phyloP scores from a whole-genome alignment of 1,139 yeast species.

The Protomyces pachydermus region DNA sequence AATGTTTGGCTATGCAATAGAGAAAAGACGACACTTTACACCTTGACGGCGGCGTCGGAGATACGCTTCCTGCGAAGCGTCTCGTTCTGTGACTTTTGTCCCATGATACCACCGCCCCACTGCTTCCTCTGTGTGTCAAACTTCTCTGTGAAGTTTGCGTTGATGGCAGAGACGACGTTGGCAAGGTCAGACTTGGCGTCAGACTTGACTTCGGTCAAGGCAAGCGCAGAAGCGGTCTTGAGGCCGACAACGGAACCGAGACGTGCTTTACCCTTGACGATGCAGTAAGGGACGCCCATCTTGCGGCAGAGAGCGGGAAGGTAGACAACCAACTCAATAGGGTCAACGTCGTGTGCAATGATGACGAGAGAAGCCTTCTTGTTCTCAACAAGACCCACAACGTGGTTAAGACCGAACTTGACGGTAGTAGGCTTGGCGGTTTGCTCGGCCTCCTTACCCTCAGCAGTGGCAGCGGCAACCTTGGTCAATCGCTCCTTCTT shows the following conservation, averaged over 20 bases:
- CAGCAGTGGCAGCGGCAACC: constrained; percentile 98
- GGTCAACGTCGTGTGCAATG: constrained; percentile 98
- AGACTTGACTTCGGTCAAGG: constrained; percentile 86
- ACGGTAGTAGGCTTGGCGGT: constrained; percentile 93
- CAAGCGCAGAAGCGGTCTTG: constrained; percentile 95
- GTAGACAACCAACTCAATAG: constrained; percentile 92
- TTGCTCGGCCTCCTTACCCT: constrained; percentile 91
- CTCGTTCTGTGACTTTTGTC: constrained; percentile 62
- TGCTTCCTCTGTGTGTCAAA: constrained; percentile 94
- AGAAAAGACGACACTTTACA: background rate
- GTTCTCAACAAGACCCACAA: constrained; percentile 92
- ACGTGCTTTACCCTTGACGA: constrained; percentile 98
- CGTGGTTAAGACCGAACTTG: constrained; percentile 89
- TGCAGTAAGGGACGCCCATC: constrained; percentile 99
- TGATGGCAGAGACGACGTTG: constrained; percentile 83
- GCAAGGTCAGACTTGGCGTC: constrained; percentile 95
- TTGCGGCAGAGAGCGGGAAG: constrained; percentile 97
- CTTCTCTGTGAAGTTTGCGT: constrained; percentile 86
- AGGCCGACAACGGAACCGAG: constrained; percentile 95
- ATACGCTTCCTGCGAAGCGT: constrained; percentile 22
- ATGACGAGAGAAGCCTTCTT: constrained; percentile 95
- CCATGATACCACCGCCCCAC: constrained; percentile 99
- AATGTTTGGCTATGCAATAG: background rate
- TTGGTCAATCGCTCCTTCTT: constrained; percentile 98
- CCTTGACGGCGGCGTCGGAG: constrained; percentile 26